Conservation (phyloP, 2,329 filamentous ascomycete species). For the Thermoascus crustaceus region DNA sequence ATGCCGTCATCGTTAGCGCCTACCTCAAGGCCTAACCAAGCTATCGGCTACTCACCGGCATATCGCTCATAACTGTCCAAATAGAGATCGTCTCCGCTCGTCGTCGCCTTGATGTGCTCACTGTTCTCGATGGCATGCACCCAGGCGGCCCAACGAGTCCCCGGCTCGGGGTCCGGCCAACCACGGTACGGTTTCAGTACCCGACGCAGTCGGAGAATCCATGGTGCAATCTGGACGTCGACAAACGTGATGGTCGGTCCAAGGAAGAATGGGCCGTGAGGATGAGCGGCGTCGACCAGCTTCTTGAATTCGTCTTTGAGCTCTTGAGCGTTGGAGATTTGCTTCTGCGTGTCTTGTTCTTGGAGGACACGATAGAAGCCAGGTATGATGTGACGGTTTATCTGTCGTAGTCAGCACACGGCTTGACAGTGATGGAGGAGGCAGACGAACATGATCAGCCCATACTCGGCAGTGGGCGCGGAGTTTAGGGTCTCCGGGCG, state of each 20-base stretch:
- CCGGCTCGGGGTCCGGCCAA: constrained; percentile 57
- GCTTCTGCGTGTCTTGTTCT: constrained; percentile 52
- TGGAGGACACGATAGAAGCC: constrained; percentile 67
- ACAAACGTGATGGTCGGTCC: constrained; percentile 54
- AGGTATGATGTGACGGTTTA: constrained; percentile 69
- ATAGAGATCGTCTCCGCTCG: constrained; percentile 58
- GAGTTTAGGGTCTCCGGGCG: constrained; percentile 54
- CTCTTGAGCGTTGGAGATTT: constrained; percentile 50
- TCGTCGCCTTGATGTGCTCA: constrained; percentile 57
- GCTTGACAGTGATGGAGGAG: background rate
- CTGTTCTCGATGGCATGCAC: constrained; percentile 60
- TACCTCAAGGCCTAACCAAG: background rate
- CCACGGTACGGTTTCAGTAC: constrained; percentile 57
- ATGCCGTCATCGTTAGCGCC: constrained; percentile 7
- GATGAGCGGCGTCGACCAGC: constrained; percentile 49
- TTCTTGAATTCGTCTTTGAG: constrained; percentile 59
- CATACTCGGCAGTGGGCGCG: constrained; percentile 70
- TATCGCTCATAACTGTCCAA: constrained; percentile 59
- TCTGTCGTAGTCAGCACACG: constrained; percentile 37
- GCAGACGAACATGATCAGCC: constrained; percentile 61
- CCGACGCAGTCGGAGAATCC: constrained; percentile 60
- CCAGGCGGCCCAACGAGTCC: constrained; percentile 61
- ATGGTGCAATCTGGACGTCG: constrained; percentile 68
- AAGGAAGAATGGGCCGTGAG: constrained; percentile 61
- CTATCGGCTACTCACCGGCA: constrained; percentile 38